phyloP scores from a whole-genome alignment of 345 rosid genomes.

The Lepidium aucheri region DNA sequence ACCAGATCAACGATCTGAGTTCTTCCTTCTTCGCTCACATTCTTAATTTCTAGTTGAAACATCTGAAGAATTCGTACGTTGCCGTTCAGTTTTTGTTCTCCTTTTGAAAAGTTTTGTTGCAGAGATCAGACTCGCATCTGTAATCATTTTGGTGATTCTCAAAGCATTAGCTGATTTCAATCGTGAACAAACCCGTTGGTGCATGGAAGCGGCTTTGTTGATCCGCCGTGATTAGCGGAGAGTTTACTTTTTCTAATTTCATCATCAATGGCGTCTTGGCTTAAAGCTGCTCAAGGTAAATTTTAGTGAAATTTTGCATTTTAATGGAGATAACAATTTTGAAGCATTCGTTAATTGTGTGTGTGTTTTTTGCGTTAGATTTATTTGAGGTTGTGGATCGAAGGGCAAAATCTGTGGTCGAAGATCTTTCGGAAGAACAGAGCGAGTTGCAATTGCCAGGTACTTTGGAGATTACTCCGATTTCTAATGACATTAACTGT shows the following conservation, averaged over 20 bases:
- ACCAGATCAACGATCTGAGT: conserved; percentile 31
- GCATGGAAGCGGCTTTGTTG: no score
- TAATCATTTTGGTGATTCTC: background rate
- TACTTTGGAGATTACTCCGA: conserved; percentile 12
- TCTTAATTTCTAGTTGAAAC: conserved; percentile 2
- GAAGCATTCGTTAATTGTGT: no score
- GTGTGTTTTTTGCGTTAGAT: no score
- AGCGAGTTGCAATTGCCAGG: conserved; percentile 53
- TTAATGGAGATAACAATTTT: no score
- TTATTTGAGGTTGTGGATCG: no score
- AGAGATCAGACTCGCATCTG: background rate
- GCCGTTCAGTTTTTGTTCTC: no score
- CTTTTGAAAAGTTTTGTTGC: no score
- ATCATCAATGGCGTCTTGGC: conserved; percentile 84
- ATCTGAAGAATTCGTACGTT: no score
- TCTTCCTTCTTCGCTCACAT: background rate
- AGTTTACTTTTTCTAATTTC: conserved; percentile 2
- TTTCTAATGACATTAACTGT: background rate
- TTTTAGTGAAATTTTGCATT: no score
- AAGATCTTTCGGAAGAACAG: conserved; percentile 59
- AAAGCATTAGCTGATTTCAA: background rate
- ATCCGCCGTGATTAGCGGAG: no score
- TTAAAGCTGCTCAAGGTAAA: conserved; percentile 32
- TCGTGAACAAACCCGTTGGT: conserved; percentile 17
- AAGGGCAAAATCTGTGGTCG: no score